Percentiles rank a stretch among this genome's conserved stretches.
Conservation (phyloP, 1,284 basidiomycete genomes). For the Cryptococcus jaspeensis region DNA sequence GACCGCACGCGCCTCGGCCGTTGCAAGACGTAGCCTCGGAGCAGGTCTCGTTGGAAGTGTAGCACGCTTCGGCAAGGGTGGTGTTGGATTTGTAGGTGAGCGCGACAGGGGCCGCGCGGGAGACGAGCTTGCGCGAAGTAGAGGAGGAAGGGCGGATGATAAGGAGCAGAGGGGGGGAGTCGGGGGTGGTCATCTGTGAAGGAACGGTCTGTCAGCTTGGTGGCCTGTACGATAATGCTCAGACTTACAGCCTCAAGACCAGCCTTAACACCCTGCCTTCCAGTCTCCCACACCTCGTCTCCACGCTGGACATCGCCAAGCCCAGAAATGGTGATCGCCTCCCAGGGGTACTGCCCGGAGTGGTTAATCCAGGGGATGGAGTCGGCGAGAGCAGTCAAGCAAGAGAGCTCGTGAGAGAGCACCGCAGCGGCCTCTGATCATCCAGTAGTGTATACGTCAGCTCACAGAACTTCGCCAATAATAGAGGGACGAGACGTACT, state of each 20-base stretch:
- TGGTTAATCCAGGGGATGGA: conserved; percentile 36
- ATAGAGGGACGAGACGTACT: conserved; percentile 21
- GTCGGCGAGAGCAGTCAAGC: conserved; percentile 44
- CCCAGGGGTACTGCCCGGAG: conserved; percentile 33
- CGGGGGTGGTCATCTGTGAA: conserved; percentile 42
- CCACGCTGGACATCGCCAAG: conserved; percentile 29
- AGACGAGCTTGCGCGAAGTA: conserved; percentile 4
- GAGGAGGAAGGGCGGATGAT: conserved; percentile 30
- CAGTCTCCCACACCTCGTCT: conserved; percentile 40
- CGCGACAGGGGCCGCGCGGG: conserved; percentile 7
- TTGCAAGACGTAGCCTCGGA: conserved; percentile 33
- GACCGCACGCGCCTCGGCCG: conserved; percentile 34
- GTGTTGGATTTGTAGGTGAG: conserved; percentile 10
- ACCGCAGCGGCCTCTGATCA: conserved; percentile 36
- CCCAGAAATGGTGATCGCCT: conserved; percentile 44
- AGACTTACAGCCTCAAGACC: conserved; percentile 41
- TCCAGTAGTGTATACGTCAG: background rate
- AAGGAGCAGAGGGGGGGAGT: conserved; percentile 44
- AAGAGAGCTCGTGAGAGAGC: conserved; percentile 45
- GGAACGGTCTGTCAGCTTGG: background rate
- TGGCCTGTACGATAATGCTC: background rate
- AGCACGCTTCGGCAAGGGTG: conserved; percentile 28
- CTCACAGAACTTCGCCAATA: no score
- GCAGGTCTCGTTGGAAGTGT: conserved; percentile 38
- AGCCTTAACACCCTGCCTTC: conserved; percentile 38